Base-by-base conservation (phyloP, 2,329 filamentous ascomycete genomes). In the Fusarium brachygibbosum region DNA sequence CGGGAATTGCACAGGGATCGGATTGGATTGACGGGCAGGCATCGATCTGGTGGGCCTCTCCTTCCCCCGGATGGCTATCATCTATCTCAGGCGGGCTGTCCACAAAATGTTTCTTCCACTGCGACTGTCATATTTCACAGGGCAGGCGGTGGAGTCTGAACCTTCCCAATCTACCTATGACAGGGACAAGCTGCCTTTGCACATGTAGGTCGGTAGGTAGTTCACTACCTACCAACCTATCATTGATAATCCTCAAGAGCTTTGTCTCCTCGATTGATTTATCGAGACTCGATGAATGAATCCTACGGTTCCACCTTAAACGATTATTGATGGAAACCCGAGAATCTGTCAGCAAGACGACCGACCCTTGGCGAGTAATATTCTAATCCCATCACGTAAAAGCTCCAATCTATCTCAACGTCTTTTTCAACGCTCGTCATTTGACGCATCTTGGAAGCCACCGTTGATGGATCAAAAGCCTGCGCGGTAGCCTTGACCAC, bases 81-180 rank as follows among this genome's bases (percentile, higher is more conserved):
- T 25, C 13, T 6, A 29, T 48, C 44, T 25, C 23, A 25, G 23
- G 23, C 23, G 3, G 6, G 3, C 5, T 55, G 41, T 50, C 67
- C 66, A 69, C 67, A 69, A 70, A 70, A 56, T 69, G 67, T 69
- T 69, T 69, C 66, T 45, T 38, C 34, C 28, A 44, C 11, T 44
- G 25, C 41, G 14, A 41, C 38, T 40, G 19, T 19, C 19, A 40
- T 21, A 40, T 11, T 25, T 29, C n/a, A 45, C 48, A 65, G 45
- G 53, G 48, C 48, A 63, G 32, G 38, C 32, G 35, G 60, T 63
- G 50, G 60, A 45, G 58, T 44, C 34, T 29, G 23, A 17, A 19
- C 12, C 17, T 35, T 49, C 31, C 31, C 19, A 32, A 31, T 10
- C 17, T 46, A 32, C 8, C 9, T 46, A 12, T 16, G 16, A 9